Conservation (phyloP, 345 rosid genomes). For the Microthlaspi erraticum region DNA sequence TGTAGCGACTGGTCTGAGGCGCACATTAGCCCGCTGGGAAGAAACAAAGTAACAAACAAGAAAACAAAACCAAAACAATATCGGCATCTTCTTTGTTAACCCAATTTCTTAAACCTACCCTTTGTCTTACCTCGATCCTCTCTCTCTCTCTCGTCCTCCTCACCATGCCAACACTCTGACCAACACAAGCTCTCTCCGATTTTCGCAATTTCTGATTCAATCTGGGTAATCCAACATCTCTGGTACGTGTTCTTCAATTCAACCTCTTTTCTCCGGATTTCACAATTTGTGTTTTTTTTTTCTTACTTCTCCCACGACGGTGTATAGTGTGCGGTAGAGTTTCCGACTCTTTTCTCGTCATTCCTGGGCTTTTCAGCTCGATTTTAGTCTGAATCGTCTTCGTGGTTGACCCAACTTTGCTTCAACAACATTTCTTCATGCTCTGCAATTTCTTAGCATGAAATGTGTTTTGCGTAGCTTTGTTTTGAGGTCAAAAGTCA, state of each 20-base stretch:
- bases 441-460: not conserved
- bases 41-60: constrained; percentile 30
- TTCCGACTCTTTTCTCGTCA: constrained; percentile 8
- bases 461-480: constrained; percentile 1
- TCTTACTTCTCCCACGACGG: too few relatives aligned
- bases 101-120: constrained; percentile 25
- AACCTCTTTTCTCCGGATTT: not conserved
- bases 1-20: constrained; percentile 1
- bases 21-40: constrained; percentile 26
- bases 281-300: not conserved
- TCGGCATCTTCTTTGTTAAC: constrained; percentile 36
- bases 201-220: not conserved
- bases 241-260: constrained; percentile 10
- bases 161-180: constrained; percentile 2
- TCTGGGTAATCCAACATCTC: not conserved
- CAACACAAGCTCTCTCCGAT: constrained; percentile 13
- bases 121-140: constrained; percentile 47
- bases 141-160: constrained; percentile 26
- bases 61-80: not conserved
- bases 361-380: not conserved
- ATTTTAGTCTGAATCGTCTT: constrained; percentile 5
- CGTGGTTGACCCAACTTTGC: constrained; percentile 15
- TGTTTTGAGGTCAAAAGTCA: not conserved
- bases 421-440: not conserved
- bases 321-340: not conserved